phyloP scores from a whole-genome alignment of 495 filamentous ascomycete genomes.

The Durotheca rogersii region DNA sequence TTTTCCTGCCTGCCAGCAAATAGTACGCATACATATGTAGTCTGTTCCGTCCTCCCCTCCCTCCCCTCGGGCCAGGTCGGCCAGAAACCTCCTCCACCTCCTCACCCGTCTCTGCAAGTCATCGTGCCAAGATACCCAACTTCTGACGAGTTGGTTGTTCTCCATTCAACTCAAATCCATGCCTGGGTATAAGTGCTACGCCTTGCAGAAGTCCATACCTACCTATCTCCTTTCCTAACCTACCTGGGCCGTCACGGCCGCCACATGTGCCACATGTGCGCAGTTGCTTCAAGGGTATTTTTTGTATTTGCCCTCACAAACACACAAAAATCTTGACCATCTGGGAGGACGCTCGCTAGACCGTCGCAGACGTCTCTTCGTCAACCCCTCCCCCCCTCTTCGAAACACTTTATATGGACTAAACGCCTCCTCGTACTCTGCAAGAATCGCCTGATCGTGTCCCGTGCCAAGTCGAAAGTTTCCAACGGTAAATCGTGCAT shows the following conservation, averaged over 20 bases:
- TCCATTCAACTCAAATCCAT: slow-evolving; percentile 16
- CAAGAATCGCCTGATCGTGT: not conserved
- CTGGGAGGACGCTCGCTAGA: slow-evolving; percentile 15
- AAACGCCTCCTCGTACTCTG: slow-evolving; percentile 6
- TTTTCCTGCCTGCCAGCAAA: no score
- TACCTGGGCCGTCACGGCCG: slow-evolving; percentile 3
- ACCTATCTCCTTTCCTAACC: not conserved
- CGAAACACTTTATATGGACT: slow-evolving; percentile 4
- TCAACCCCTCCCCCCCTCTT: not conserved
- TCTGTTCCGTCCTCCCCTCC: no score
- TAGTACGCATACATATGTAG: no score
- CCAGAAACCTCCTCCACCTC: not conserved
- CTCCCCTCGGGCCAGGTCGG: no score
- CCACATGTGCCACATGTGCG: not conserved
- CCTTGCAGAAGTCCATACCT: not conserved
- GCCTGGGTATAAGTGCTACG: slow-evolving; percentile 27
- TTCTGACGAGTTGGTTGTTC: not conserved
- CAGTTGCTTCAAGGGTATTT: slow-evolving; percentile 11
- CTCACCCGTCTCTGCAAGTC: not conserved
- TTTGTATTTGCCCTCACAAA: no score
- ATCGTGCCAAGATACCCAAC: not conserved
- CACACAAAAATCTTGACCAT: not conserved
- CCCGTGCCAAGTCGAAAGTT: slow-evolving; percentile 9
- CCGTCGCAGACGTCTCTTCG: slow-evolving; percentile 7
- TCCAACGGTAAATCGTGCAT: slow-evolving; percentile 13